Conservation (phyloP, 306 rosid genomes). For the Luffa acutangula region DNA sequence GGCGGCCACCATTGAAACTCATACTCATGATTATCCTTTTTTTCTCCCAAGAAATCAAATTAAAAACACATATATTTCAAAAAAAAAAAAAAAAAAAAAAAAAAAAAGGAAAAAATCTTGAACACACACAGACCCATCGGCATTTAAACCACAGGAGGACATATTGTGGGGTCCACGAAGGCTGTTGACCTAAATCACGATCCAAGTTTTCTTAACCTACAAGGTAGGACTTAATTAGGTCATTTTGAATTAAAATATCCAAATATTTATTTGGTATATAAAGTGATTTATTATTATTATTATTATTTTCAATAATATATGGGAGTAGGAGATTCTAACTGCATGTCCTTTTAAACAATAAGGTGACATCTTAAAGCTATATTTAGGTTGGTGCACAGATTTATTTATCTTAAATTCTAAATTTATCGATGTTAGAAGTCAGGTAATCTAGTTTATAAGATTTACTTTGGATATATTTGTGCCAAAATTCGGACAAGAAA, state of each 20-base stretch:
- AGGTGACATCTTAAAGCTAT: too few species aligned
- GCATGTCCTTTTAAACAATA: too few species aligned
- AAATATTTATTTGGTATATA: not conserved
- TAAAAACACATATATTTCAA: not conserved
- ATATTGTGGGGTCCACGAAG: not conserved
- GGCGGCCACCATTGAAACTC: not conserved
- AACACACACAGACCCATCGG: not conserved
- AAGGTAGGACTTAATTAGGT: not conserved
- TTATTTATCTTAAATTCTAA: not conserved
- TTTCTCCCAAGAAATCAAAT: not conserved
- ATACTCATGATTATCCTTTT: not conserved
- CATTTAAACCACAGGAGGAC: not conserved
- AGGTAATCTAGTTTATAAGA: not conserved
- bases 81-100: not conserved
- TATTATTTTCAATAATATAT: too few species aligned
- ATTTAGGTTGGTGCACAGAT: too few species aligned
- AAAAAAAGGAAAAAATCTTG: not conserved
- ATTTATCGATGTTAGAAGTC: not conserved
- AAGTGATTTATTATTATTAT: too few species aligned
- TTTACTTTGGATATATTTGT: too few species aligned
- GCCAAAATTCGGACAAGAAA: too few species aligned
- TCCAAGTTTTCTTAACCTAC: not conserved
- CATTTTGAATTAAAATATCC: not conserved
- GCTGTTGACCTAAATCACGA: not conserved
- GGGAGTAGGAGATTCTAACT: too few species aligned